Base-by-base conservation (phyloP, 371 early-diverging fungal species). In the Mortierella sp. region DNA sequence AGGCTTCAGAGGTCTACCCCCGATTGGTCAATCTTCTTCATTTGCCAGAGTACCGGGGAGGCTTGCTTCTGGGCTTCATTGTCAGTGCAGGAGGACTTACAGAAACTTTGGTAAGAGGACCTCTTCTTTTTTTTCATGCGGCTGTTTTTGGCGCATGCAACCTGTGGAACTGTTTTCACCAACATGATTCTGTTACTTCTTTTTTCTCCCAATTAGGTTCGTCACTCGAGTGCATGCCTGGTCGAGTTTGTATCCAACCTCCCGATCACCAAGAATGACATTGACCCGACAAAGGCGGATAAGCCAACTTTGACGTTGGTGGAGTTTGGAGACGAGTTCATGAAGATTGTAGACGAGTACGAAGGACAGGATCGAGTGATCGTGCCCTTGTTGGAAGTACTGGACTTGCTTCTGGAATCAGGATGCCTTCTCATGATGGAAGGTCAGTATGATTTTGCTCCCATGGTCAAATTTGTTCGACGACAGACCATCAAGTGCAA, bases 81-180 rank as follows among this genome's bases (percentile, higher is more conserved):
- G 72, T 92, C 21, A 90, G 90, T 74, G 91, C 94, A 14, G 94
- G 94, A 50, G 94, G 94, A 7, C 62, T 93, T 51, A 88, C 92
- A 2, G 95, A 94, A 71, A 87, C 92, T 31, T 67, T 94, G 69
- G 94, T 92, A 79, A 76, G 74, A n/a, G n/a, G n/a, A n/a, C n/a
- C n/a, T n/a, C n/a, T n/a, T n/a, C n/a, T n/a, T n/a, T n/a, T n/a
- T n/a, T n/a, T n/a, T 10, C 34, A 7, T 34, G 34, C 10, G 34
- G 34, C 4, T 34, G 34, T 34, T 4, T 4, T 34, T 34, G 4
- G 10, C 34, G 10, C 34, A 10, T 7, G 34, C 34, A 10, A 34
- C 10, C 34, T 34, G 4, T 34, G 7, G 4, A 34, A 34, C 34
- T 10, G 10, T 44, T 8, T 44, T 31, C 27, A 34, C 34, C 34